Conservation (phyloP, 345 rosid genomes). For the Heritiera fomes region DNA sequence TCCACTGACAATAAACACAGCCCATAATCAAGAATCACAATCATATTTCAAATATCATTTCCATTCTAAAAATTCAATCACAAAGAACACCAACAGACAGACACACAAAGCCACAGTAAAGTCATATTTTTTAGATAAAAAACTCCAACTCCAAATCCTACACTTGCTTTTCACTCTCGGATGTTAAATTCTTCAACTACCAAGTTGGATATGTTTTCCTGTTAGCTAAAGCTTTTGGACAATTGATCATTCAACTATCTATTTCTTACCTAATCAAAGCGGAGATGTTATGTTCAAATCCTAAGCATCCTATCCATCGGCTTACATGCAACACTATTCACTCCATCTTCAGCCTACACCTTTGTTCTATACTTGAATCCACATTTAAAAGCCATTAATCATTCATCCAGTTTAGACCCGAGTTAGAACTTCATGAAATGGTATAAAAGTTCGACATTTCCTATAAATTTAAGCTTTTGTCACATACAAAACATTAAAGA, state of each 20-base stretch:
- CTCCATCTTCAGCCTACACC: background rate
- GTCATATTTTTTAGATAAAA: background rate
- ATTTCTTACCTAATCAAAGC: background rate
- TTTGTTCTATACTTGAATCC: background rate
- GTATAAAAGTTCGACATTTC: background rate
- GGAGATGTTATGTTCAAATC: background rate
- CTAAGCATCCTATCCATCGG: background rate
- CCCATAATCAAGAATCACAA: background rate
- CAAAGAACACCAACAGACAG: background rate
- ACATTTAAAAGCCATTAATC: background rate
- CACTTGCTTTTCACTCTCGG: background rate
- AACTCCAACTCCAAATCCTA: background rate
- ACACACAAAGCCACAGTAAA: background rate
- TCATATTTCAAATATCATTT: background rate
- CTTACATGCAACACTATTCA: background rate
- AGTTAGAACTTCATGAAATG: background rate
- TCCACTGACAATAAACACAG: background rate
- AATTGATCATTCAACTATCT: background rate
- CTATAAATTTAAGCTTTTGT: background rate
- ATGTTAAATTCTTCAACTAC: slow-evolving; percentile 4
- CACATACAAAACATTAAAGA: background rate
- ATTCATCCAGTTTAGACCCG: background rate
- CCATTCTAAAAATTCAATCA: background rate
- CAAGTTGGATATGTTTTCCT: background rate
- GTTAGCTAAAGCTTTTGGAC: background rate